These are phyloP conservation scores for Apophysomyces variabilis DNA, from an alignment of 371 early-diverging fungal genomes.

Conservation along the genomic window DNA sequence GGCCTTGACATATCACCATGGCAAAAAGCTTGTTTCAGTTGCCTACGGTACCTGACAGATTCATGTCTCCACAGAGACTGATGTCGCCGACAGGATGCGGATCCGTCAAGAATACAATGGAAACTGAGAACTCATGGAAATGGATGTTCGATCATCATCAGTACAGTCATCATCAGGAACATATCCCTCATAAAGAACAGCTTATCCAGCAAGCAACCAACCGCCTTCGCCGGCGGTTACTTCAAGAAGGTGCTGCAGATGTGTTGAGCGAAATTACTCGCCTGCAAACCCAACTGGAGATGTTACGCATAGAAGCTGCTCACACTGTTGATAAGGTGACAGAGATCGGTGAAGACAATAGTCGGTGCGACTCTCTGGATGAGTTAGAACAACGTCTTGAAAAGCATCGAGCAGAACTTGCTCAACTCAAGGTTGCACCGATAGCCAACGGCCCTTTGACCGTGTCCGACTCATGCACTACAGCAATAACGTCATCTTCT, in stretches of 20 bases:
- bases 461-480: slow-evolving; percentile 1
- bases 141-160: slow-evolving; percentile 3
- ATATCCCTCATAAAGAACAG: neutral
- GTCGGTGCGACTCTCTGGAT: neutral
- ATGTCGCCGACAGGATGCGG: neutral
- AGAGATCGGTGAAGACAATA: slow-evolving; percentile 1
- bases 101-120: neutral
- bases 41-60: neutral
- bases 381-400: neutral
- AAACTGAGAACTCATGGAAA: neutral
- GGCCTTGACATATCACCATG: neutral
- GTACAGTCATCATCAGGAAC: neutral
- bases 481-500: neutral
- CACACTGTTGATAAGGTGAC: neutral
- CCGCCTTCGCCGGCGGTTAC: neutral
- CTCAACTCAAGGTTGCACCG: slow-evolving; percentile 13
- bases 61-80: neutral
- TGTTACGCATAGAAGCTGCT: slow-evolving; percentile 1
- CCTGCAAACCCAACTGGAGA: neutral
- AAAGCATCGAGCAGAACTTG: slow-evolving; percentile 19
- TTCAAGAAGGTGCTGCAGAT: neutral
- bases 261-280: slow-evolving; percentile 7
- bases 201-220: slow-evolving; percentile 1
- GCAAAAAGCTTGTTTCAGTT: neutral
- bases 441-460: neutral